Base-by-base conservation (phyloP, 805 yeast genomes). In the Wickerhamomyces xylosicus region DNA sequence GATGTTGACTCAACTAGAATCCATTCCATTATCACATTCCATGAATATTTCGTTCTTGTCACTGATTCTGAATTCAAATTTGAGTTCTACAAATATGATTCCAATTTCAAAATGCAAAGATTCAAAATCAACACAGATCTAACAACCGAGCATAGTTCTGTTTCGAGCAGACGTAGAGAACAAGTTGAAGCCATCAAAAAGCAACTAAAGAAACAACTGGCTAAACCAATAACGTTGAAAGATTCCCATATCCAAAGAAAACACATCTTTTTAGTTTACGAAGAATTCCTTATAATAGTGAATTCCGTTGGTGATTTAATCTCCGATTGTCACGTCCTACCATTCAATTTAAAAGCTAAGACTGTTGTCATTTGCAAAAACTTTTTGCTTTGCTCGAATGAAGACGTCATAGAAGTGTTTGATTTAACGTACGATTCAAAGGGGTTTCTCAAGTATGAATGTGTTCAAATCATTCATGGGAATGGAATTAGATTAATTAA, bases 401-500 rank as follows among this genome's bases (percentile, higher is more conserved):
- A 77, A 17, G 86, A 82, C 46, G 69, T 78, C 35, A 65, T 84
- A 8, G 95, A 85, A 51, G 66, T 85, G 3, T 76, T 87, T 63
- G 68, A 76, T 28, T 61, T 80, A 19, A 69, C 70, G 34, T 70
- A 65, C 43, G 57, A 59, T 37, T 66, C 67, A 16, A 39, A 48
- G 3, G 56, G 56, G 2, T 50, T 65, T 38, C 45, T 54, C 19
- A 53, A 55, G 29, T 47, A 65, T 18, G 70, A 69, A 28, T 70
- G 80, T 11, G 64, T 72, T 18, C 95, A 85, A 54, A 79, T 84
- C 4, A 67, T 85, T 32, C 71, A 77, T 3, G 90, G 90, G 18
- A 80, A 78, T 52, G 84, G 76, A 47, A 71, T 85, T 25, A 56
- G 58, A 19, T 50, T 69, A 18, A 40, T 74, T n/a, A 71, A 66